Percentiles rank a stretch among this genome's conserved stretches.
Evolutionary conservation across 352 stramenopile species (phyloP).

Genomic region (Phytophthora nicotianae): DNA sequence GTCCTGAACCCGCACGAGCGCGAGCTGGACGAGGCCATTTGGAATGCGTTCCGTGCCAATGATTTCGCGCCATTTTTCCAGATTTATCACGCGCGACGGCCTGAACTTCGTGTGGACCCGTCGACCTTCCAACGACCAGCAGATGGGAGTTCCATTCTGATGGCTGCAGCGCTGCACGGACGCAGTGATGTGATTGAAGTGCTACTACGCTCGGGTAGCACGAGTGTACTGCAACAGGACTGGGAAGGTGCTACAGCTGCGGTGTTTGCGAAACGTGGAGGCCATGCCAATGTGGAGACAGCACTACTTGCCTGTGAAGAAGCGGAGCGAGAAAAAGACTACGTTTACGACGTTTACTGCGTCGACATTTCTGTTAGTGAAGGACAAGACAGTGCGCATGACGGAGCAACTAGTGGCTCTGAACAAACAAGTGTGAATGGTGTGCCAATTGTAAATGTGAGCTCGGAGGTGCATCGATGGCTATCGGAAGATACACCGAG

Average conservation of each 20-base stretch:
- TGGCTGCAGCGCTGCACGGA: slow-evolving; percentile 77
- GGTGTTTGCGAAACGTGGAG: slow-evolving; percentile 59
- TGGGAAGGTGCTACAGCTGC: slow-evolving; percentile 64
- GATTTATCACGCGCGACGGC: slow-evolving; percentile 50
- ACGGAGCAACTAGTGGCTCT: slow-evolving; percentile 11
- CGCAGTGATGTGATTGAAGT: slow-evolving; percentile 82
- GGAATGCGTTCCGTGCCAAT: slow-evolving; percentile 76
- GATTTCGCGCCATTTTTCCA: slow-evolving; percentile 84
- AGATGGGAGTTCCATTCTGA: slow-evolving; percentile 76
- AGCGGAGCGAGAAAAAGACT: slow-evolving; percentile 79
- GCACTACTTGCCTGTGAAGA: slow-evolving; percentile 77
- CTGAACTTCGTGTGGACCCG: slow-evolving; percentile 49
- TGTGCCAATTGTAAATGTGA: slow-evolving; percentile 71
- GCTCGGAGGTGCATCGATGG: slow-evolving; percentile 80
- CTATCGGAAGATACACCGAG: slow-evolving; percentile 61
- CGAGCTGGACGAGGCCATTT: slow-evolving; percentile 80
- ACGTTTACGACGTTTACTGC: slow-evolving; percentile 88
- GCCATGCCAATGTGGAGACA: slow-evolving; percentile 61
- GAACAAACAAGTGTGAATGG: slow-evolving; percentile 30
- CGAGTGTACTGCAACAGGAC: slow-evolving; percentile 65
- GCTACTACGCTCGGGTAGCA: slow-evolving; percentile 52
- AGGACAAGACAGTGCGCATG: slow-evolving; percentile 20
- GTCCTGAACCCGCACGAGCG: slow-evolving; percentile 83
- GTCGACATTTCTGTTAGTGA: slow-evolving; percentile 67
- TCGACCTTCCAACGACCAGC: slow-evolving; percentile 71